Evolutionary conservation across 805 yeast species (phyloP), one percentile per base, ranked within the genome.

Genomic region (Metschnikowia bowlesiae): DNA sequence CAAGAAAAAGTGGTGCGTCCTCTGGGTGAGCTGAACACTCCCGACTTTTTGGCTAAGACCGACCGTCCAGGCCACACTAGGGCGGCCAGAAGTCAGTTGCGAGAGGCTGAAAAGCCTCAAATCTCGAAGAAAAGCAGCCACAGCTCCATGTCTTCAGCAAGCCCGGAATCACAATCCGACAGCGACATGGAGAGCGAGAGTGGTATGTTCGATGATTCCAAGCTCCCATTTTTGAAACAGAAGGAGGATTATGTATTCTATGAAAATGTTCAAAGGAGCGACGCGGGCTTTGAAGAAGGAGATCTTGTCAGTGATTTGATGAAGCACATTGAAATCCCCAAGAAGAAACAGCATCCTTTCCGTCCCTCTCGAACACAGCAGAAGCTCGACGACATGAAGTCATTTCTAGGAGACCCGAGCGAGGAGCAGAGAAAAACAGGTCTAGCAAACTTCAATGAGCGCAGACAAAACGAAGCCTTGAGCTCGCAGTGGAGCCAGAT

Each of bases 381-480:
- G 47, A 70, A 66, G 47, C 44, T 67, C 9, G 55, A 71, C 32
- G 75, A 71, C 47, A 66, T 69, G 54, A 64, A 62, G 41, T 67
- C 68, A 31, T 57, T 70, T 34, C 53, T 51, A 14, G 42, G 30
- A 1, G 42, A 43, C 6, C 49, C 52, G 6, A 41, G 37, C 14
- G 37, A 37, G 8, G 49, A 38, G 8, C 34, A 9, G 26, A 14
- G 28, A n/a, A 34, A 18, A 38, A 22, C n/a, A 8, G 41, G 34
- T 16, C 11, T 34, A 13, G 35, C 13, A 14, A 60, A 58, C 32
- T 63, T 66, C 50, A 54, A 59, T 28, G 59, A 62, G 42, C 66
- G 62, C 44, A 70, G 70, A 28, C 75, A 70, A 49, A 65, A 72
- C 53, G 76, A 73, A 51, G 64, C 67, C 2, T 57, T 73, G 5